Base-by-base conservation (phyloP, 2,329 filamentous ascomycete genomes). In the Talaromyces sp. region DNA sequence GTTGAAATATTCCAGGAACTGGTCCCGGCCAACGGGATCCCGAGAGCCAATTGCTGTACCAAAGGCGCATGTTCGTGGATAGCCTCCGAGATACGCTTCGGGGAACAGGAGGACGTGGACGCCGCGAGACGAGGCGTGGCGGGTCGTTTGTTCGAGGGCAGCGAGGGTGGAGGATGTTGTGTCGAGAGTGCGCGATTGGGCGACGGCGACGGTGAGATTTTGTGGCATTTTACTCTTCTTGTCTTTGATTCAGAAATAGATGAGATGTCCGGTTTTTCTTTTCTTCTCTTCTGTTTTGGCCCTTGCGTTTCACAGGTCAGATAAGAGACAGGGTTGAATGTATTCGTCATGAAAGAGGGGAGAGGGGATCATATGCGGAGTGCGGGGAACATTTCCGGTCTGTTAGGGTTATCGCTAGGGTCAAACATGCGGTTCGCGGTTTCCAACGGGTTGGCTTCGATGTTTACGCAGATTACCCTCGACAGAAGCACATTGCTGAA, bases 1-100 rank as follows among this genome's bases (percentile, higher is more conserved):
- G 64, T 88, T 85, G 78, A 92, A 96, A 77, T 96, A 96, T 3
- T 83, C 79, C 9, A 93, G 82, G 72, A 88, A 97, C 70, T 96
- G 91, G 28, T 96, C 91, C 18, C 92, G 84, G 4, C 92, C 93
- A 56, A 82, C 79, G 2, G 83, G 79, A 0, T 84, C 82, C 40
- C 93, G 87, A 16, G 83, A 81, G 3, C 93, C 93, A 5, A 96
- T 82, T 1, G 84, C 82, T 54, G 86, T 87, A 4, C 92, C 92
- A 70, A 96, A 96, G 58, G 81, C 80, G 66, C 88, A 88, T 18
- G 89, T 92, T 11, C 93, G 88, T 18, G 93, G 93, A 73, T 97
- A 97, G 1, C 93, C 93, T 54, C 93, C 93, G 1, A 97, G 83
- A 72, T 92, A 96, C 23, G 93, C 93, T 79, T 98, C 93, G 0